These are phyloP conservation scores for Lepraria neglecta DNA, from an alignment of 495 filamentous ascomycete species.

Conservation along the genomic window DNA sequence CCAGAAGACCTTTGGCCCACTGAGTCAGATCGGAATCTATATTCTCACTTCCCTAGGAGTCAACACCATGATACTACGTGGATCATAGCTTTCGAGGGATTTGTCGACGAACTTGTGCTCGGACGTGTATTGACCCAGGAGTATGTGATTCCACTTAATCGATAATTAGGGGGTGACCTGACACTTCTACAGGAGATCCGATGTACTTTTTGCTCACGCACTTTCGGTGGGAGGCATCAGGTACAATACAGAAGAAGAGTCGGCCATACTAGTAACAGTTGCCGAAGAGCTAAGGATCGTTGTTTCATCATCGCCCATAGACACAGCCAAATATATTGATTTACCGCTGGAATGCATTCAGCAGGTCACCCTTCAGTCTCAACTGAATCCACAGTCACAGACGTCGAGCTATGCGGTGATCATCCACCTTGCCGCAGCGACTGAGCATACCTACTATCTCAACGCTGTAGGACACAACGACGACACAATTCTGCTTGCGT, in stretches of 20 bases:
- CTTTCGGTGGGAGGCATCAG: conserved; percentile 4
- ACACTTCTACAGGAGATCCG: conserved; percentile 5
- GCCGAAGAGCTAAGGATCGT: conserved; percentile 22
- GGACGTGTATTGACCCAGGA: conserved; percentile 4
- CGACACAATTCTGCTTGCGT: neutral
- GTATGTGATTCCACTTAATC: neutral
- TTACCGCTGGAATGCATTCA: conserved; percentile 18
- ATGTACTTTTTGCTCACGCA: conserved; percentile 20
- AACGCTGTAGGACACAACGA: neutral
- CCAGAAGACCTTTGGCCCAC: conserved; percentile 13
- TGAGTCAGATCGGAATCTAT: neutral
- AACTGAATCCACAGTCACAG: neutral
- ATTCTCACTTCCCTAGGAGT: conserved; percentile 16
- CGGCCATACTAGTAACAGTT: conserved; percentile 23
- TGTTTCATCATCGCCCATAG: conserved; percentile 14
- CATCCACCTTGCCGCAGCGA: neutral
- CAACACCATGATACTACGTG: conserved; percentile 18
- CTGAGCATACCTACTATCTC: neutral
- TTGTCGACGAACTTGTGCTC: conserved; percentile 18
- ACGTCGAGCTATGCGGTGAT: neutral
- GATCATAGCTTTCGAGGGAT: conserved; percentile 21
- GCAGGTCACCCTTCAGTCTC: neutral
- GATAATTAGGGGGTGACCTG: neutral
- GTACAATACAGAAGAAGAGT: conserved; percentile 12
- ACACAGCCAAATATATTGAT: conserved; percentile 23